Evolutionary conservation across 1,284 basidiomycete genomes (phyloP), one percentile per base, ranked within the genome.

Genomic region (Sporisorium graminicola): DNA sequence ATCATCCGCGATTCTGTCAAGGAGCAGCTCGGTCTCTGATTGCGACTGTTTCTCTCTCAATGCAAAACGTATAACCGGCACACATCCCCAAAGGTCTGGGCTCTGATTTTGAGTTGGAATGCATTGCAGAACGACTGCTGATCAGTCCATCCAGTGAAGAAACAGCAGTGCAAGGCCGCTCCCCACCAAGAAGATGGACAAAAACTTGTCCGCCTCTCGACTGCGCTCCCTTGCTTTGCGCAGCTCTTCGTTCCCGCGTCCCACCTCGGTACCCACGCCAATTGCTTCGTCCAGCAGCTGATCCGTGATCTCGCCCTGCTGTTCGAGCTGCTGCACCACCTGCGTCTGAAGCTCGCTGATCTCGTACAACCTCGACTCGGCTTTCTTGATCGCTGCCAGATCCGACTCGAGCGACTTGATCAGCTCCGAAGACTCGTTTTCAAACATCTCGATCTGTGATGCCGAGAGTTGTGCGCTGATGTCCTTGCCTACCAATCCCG

Each of bases 281-380:
- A 95, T 91, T 1, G 93, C 93, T 83, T 97, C 94, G 76, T 95
- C 93, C 82, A 93, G 93, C 62, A 97, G 87, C 85, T 93, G 91
- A 81, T 94, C 93, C 22, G 94, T 94, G 76, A 94, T 86, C 86
- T 94, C 94, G n/a, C 92, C 92, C 87, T 97, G 94, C 82, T 89
- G 89, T 47, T 92, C 92, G 54, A 97, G 88, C 85, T 96, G 94
- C 18, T 90, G 89, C 62, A 95, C 90, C 75, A 97, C 89, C 86
- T 95, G 92, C 87, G 92, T 92, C 87, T 97, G 94, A 66, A 97
- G 87, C 50, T 92, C 90, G 82, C 93, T 93, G 81, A 97, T 97
- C 83, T 95, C 94, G 88, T 93, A 89, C 68, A 96, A 87, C 47
- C 93, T 90, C 51, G 92, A 90, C 85, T 96, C 94, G 22, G 94